Base-by-base conservation (phyloP, 2,329 filamentous ascomycete species). In the Penicillium digitatum region DNA sequence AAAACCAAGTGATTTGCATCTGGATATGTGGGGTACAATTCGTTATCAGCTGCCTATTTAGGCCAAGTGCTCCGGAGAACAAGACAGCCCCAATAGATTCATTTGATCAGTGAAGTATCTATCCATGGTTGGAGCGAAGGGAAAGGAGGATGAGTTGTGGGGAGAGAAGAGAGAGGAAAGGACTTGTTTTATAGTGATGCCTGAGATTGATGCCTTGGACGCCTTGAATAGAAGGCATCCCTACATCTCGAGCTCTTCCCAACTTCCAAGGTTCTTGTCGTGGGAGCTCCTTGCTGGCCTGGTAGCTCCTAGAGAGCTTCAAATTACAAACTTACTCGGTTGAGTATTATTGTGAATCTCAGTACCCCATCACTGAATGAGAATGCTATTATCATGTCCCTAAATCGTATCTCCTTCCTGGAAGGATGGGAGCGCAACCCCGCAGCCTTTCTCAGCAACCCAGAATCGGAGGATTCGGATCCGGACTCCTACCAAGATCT, bases 351-450 rank as follows among this genome's bases (percentile, higher is more conserved):
- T 7, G 11, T n/a, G 29, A 12, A 24, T 7, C 29, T 24, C 18
- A 31, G 9, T 42, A 1, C 9, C 39, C 16, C 16, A 24, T 24
- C 8, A 5, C 14, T 7, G 26, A 24, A 20, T 6, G 45, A 29
- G 39, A 24, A 43, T 58, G 68, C 52, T 22, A 32, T 24, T 42
- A 26, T 26, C 9, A 78, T 78, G 75, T 77, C 75, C 45, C 64
- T 78, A 16, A 69, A 69, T 47, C 72, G 75, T 52, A 66, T 76
- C 42, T 70, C 72, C 34, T 77, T 76, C 38, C 61, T 76, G n/a
- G 74, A 77, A 61, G 72, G 73, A 40, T 76, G 74, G 70, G 74
- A 76, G 39, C 70, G 70, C 26, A 69, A 63, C 46, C 67, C 68
- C 26, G 61, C 66, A 7, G 61, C 67, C 20, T 60, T 69, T 39